Evolutionary conservation across 805 yeast genomes (phyloP).

Genomic region (Ogataea pilisensis): DNA sequence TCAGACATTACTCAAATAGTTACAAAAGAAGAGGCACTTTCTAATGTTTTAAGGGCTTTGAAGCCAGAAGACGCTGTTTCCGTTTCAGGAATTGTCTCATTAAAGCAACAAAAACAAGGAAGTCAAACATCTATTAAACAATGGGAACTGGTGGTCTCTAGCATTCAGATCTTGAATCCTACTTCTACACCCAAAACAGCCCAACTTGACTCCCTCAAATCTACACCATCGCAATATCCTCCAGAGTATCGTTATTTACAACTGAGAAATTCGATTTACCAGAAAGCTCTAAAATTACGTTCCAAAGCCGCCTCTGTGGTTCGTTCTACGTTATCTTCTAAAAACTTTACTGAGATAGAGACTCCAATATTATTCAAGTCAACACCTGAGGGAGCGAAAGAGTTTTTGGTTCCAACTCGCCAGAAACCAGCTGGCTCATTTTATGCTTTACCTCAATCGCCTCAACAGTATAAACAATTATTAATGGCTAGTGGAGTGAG

Average conservation of each 20-base stretch:
- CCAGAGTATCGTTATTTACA: slow-evolving; percentile 80
- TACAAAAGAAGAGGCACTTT: slow-evolving; percentile 34
- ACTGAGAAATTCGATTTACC: slow-evolving; percentile 57
- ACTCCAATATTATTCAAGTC: slow-evolving; percentile 92
- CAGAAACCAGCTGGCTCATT: slow-evolving; percentile 36
- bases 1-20: slow-evolving; percentile 66
- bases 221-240: slow-evolving; percentile 57
- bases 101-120: slow-evolving; percentile 29
- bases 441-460: slow-evolving; percentile 95
- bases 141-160: slow-evolving; percentile 57
- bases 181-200: slow-evolving; percentile 56
- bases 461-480: slow-evolving; percentile 94
- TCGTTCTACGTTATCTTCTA: slow-evolving; percentile 32
- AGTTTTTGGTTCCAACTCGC: slow-evolving; percentile 92
- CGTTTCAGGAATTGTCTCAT: slow-evolving; percentile 51
- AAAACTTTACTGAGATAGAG: slow-evolving; percentile 74
- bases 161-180: slow-evolving; percentile 53
- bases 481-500: slow-evolving; percentile 92
- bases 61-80: slow-evolving; percentile 74
- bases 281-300: slow-evolving; percentile 51
- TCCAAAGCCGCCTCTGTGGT: slow-evolving; percentile 48
- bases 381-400: slow-evolving; percentile 98
- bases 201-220: slow-evolving; percentile 58
- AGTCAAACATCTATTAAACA: slow-evolving; percentile 2
- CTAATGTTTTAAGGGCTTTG: slow-evolving; percentile 38